Conservation (phyloP, 345 rosid species). For the Syzygium grande region DNA sequence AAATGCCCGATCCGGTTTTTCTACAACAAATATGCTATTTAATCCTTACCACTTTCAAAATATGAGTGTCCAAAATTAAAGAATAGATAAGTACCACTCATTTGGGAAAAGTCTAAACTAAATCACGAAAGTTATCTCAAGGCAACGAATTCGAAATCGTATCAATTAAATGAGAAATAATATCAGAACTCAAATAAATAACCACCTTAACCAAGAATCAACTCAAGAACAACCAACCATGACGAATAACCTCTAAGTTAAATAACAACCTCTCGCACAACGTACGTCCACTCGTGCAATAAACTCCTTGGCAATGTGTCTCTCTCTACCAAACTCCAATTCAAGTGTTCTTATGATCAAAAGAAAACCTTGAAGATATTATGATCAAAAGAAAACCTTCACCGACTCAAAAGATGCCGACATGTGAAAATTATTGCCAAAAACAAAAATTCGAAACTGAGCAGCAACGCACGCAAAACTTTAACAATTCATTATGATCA, state of each 20-base stretch:
- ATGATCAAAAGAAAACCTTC: background rate
- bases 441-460: too few species aligned
- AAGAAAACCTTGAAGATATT: background rate
- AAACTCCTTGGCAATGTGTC: too few species aligned
- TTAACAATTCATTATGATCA: too few species aligned
- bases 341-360: too few species aligned
- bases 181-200: too few species aligned
- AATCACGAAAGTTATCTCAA: background rate
- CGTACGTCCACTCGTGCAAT: background rate
- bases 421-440: too few species aligned
- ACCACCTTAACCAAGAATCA: too few species aligned
- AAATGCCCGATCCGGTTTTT: background rate
- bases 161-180: background rate
- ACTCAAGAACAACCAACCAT: background rate
- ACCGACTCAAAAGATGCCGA: too few species aligned
- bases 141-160: background rate
- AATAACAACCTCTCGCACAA: background rate
- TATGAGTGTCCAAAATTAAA: background rate
- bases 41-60: background rate
- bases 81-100: background rate
- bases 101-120: background rate
- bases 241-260: too few species aligned
- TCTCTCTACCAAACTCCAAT: too few species aligned
- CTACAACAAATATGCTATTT: background rate
- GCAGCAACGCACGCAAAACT: background rate